Evolutionary conservation across 495 filamentous ascomycete genomes (phyloP), one percentile per base, ranked within the genome.

Genomic region (Penicillium lagena): DNA sequence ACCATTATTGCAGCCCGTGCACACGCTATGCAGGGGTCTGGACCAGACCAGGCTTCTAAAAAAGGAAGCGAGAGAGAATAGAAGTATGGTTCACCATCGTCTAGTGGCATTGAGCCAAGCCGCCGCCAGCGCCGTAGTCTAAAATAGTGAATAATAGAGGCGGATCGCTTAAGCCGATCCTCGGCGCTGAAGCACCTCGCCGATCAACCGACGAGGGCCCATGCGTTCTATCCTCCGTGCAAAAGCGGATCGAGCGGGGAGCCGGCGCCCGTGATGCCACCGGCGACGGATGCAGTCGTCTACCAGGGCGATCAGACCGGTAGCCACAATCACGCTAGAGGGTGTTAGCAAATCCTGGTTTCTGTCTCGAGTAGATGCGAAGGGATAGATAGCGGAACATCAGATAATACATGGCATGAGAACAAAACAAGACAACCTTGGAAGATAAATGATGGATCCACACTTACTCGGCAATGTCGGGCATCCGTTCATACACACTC

Each of bases 391-490:
- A 63, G 50, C 40, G 30, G 38, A 17, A 30, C 33, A 14, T 17
- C 30, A 11, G 30, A 32, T 27, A 15, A 15, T 42, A n/a, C 9
- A 22, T n/a, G 43, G 11, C 14, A 43, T 13, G 15, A 28, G 50
- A 42, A 45, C 37, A 39, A 32, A 12, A 32, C 22, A 39, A 43
- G 33, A n/a, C 34, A 37, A 35, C 33, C 33, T 29, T n/a, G 14
- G 41, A 32, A 42, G 10, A 37, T 15, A 42, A 46, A 14, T 37
- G 32, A 34, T 4, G 40, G 31, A 42, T 2, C 8, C 37, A 12
- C 14, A 87, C 90, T 88, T 81, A 96, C 90, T 98, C 93, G 50
- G 88, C 87, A 63, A 91, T 78, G 60, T 96, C 93, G 46, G 82
- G 82, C 57, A 77, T 66, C 48, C 75, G 78, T 35, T 81, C 72